Evolutionary conservation across 2,329 filamentous ascomycete genomes (phyloP), one percentile per base, ranked within the genome.

Genomic region (Ceratocystis variospora): DNA sequence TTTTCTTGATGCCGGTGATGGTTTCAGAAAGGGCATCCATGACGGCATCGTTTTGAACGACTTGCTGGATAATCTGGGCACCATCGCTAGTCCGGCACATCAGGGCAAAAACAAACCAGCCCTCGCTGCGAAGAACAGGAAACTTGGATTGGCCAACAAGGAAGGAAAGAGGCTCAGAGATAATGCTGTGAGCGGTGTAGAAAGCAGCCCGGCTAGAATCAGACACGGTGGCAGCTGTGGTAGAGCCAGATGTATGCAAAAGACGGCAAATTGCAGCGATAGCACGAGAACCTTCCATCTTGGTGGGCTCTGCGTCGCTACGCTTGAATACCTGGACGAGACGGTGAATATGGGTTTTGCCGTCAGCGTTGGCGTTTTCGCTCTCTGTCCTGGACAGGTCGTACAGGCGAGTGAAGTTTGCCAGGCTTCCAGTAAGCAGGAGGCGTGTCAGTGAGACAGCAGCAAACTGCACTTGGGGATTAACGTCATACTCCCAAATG

Each of bases 81-180:
- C 83, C 82, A 45, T 81, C 79, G 1, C 71, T 66, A 1, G 79
- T 78, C 33, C 82, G 78, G 50, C 79, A 79, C 78, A 86, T 82
- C 44, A 87, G 77, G 1, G 84, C 84, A 63, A 85, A 77, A 5
- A 84, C 79, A 69, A 87, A 86, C 79, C 83, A 83, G 2, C 80
- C 78, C 71, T 87, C 84, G 48, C 82, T 84, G 19, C 81, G 78
- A 1, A 87, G 75, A 1, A 80, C 76, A 0, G 83, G 81, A 77
- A 83, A 87, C 69, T 83, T 84, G 2, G 73, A 74, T 71, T 87
- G 84, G 1, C 76, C 79, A 28, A 84, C 75, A 31, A 87, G 77
- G 70, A 79, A 82, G 0, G 77, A 71, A 5, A 87, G 75, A 0
- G 78, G 74, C 6, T 74, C 71, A 15, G 73, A 70, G 12, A 84